A percentile compares a stretch with the other conserved stretches of the same genome.
phyloP scores from a whole-genome alignment of 1,284 basidiomycete species.

The Cutaneotrichosporon cutaneum region DNA sequence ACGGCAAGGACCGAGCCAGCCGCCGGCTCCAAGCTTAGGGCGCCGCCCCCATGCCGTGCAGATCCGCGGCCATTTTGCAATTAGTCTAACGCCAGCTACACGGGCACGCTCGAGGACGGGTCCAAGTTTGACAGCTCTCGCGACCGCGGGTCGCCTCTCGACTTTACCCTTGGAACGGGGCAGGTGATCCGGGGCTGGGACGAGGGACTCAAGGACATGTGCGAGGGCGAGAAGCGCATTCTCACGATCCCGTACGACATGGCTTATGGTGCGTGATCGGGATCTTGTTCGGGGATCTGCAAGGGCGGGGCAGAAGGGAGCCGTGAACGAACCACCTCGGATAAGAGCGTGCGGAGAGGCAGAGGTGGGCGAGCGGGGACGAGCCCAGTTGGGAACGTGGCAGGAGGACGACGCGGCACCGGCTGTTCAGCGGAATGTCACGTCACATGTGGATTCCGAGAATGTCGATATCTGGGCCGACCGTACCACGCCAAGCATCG shows the following conservation, averaged over 20 bases:
- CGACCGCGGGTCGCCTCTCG: constrained; percentile 58
- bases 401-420: no score
- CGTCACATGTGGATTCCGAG: no score
- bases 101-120: constrained; percentile 56
- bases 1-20: no score
- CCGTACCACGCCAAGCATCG: no score
- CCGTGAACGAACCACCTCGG: no score
- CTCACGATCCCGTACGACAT: constrained; percentile 75
- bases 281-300: background rate
- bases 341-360: no score
- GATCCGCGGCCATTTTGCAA: no score
- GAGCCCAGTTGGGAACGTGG: no score
- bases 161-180: constrained; percentile 56
- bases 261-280: constrained; percentile 69
- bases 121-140: constrained; percentile 59
- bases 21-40: no score
- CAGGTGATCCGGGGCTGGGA: constrained; percentile 58
- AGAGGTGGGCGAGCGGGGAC: no score
- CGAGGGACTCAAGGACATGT: constrained; percentile 66
- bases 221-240: constrained; percentile 84
- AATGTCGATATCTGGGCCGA: no score
- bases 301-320: background rate
- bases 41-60: background rate
- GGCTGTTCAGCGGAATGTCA: no score
- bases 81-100: constrained; percentile 50